These are phyloP conservation scores for Boletus sp. DNA, from an alignment of 768 basidiomycete genomes.

Conservation along the genomic window DNA sequence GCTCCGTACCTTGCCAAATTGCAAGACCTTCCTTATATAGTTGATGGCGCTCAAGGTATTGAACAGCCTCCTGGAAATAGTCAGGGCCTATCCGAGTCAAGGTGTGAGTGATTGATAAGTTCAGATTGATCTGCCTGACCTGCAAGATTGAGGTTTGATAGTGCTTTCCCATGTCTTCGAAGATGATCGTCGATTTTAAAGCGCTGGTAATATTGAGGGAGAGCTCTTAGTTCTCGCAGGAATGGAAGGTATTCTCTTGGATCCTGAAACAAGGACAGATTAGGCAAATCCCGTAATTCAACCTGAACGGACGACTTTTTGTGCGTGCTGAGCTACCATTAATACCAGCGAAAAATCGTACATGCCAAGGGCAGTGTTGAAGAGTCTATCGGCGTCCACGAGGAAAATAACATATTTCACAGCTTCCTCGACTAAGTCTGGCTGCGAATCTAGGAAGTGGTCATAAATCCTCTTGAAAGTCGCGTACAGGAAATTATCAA, in stretches of 20 bases:
- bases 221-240: conserved; percentile 79
- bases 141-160: conserved; percentile 70
- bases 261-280: conserved; percentile 56
- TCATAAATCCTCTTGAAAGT: neutral
- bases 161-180: conserved; percentile 68
- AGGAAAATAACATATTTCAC: conserved; percentile 99
- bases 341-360: conserved; percentile 96
- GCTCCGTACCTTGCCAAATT: conserved; percentile 69
- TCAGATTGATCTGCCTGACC: conserved; percentile 42
- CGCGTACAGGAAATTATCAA: conserved; percentile 30
- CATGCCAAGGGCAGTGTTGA: conserved; percentile 96
- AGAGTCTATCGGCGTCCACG: conserved; percentile 86
- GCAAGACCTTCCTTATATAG: conserved; percentile 72
- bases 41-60: conserved; percentile 75
- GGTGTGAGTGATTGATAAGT: conserved; percentile 3
- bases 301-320: conserved; percentile 67
- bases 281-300: neutral
- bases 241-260: conserved; percentile 98
- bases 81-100: conserved; percentile 57
- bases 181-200: conserved; percentile 95
- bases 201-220: conserved; percentile 75
- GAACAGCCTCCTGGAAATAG: conserved; percentile 75
- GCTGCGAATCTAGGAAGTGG: conserved; percentile 39
- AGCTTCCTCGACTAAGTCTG: conserved; percentile 87
- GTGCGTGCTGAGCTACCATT: conserved; percentile 95